phyloP scores from a whole-genome alignment of 495 filamentous ascomycete species.

The Chaetomidium leptoderma region DNA sequence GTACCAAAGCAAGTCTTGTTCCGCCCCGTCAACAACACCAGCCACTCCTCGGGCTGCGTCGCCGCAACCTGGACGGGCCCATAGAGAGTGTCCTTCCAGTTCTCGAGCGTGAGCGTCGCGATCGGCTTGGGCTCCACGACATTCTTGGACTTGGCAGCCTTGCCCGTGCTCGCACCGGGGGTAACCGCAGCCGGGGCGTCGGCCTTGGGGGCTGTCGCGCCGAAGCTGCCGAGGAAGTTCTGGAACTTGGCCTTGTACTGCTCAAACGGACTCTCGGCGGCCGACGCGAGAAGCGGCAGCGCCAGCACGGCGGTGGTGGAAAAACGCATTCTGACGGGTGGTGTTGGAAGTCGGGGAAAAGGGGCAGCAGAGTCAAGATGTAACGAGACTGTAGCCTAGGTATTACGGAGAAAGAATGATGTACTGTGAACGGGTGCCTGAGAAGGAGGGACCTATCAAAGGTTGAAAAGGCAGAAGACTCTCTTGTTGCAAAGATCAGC shows the following conservation, averaged over 20 bases:
- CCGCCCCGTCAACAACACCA: slow-evolving; percentile 73
- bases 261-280: slow-evolving; percentile 45
- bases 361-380: neutral
- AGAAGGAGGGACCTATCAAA: neutral
- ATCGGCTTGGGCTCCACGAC: slow-evolving; percentile 46
- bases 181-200: slow-evolving; percentile 50
- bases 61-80: slow-evolving; percentile 53
- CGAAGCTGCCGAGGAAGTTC: slow-evolving; percentile 49
- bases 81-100: slow-evolving; percentile 67
- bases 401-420: slow-evolving; percentile 6
- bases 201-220: slow-evolving; percentile 32
- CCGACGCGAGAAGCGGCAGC: slow-evolving; percentile 65
- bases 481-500: slow-evolving; percentile 10
- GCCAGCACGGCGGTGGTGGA: slow-evolving; percentile 56
- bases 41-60: slow-evolving; percentile 67
- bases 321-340: slow-evolving; percentile 62
- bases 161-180: slow-evolving; percentile 35
- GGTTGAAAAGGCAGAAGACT: neutral
- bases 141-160: slow-evolving; percentile 36
- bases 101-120: slow-evolving; percentile 61
- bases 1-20: slow-evolving; percentile 82
- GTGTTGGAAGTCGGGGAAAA: slow-evolving; percentile 8
- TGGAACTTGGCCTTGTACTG: slow-evolving; percentile 66
- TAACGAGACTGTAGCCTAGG: neutral
- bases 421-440: neutral